Conservation (phyloP, 1,284 basidiomycete genomes). For the Inonotus obliquus region DNA sequence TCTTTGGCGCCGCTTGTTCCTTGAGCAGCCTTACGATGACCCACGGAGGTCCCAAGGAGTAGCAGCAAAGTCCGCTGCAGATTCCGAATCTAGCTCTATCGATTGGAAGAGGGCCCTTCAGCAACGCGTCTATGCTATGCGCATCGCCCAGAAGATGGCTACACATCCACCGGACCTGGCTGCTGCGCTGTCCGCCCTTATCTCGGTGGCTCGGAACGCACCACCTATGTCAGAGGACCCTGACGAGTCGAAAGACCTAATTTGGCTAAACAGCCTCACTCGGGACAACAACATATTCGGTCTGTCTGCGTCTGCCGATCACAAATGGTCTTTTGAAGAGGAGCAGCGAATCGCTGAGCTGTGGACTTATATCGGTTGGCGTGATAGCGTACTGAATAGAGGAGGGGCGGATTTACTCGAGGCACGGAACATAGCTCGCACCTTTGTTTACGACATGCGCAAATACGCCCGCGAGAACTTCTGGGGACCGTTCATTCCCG, state of each 20-base stretch:
- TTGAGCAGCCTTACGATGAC: slow-evolving; percentile 53
- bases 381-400: background rate
- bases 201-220: slow-evolving; percentile 38
- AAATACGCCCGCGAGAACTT: slow-evolving; percentile 44
- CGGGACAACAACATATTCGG: slow-evolving; percentile 22
- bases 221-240: slow-evolving; percentile 29
- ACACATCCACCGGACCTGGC: slow-evolving; percentile 27
- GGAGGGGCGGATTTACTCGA: background rate
- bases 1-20: slow-evolving; percentile 62
- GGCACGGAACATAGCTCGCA: slow-evolving; percentile 44
- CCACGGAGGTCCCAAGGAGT: slow-evolving; percentile 32
- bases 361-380: slow-evolving; percentile 16
- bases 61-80: background rate
- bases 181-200: slow-evolving; percentile 38
- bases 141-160: slow-evolving; percentile 21
- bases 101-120: slow-evolving; percentile 32
- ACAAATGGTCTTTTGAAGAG: slow-evolving; percentile 20
- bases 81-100: background rate
- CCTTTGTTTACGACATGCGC: slow-evolving; percentile 58
- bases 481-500: slow-evolving; percentile 51
- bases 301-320: slow-evolving; percentile 19
- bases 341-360: slow-evolving; percentile 25
- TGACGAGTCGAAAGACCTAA: slow-evolving; percentile 18
- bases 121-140: slow-evolving; percentile 27
- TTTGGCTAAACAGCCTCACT: slow-evolving; percentile 11